phyloP scores from a whole-genome alignment of 1,139 yeast genomes.

The Magnusiomyces paraingens region DNA sequence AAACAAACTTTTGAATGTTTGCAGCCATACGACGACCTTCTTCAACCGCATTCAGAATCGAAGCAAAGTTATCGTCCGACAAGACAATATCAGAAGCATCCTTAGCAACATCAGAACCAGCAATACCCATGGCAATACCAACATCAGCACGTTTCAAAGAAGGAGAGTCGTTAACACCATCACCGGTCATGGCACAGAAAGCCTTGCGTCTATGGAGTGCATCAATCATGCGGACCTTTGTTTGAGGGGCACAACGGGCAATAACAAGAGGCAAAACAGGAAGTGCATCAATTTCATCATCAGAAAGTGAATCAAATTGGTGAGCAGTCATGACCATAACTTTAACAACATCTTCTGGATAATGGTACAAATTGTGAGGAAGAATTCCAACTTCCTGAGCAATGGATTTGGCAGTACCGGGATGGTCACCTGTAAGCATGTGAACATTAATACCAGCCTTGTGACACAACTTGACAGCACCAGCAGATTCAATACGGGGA shows the following conservation, averaged over 20 bases:
- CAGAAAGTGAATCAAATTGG: slow-evolving; percentile 60
- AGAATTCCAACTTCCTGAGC: slow-evolving; percentile 82
- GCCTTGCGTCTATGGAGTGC: slow-evolving; percentile 67
- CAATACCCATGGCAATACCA: slow-evolving; percentile 83
- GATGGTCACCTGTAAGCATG: slow-evolving; percentile 84
- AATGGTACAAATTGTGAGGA: slow-evolving; percentile 62
- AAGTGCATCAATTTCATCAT: slow-evolving; percentile 56
- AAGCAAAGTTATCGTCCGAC: slow-evolving; percentile 71
- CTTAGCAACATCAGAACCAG: slow-evolving; percentile 78
- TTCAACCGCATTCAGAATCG: slow-evolving; percentile 69
- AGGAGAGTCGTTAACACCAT: slow-evolving; percentile 83
- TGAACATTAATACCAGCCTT: slow-evolving; percentile 75
- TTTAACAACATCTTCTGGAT: slow-evolving; percentile 52
- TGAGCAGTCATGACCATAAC: slow-evolving; percentile 73
- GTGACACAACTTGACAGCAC: slow-evolving; percentile 62
- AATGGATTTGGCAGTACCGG: slow-evolving; percentile 74
- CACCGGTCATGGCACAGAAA: slow-evolving; percentile 83
- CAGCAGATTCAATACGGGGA: slow-evolving; percentile 66
- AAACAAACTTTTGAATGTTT: slow-evolving; percentile 75
- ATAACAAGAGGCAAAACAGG: slow-evolving; percentile 73
- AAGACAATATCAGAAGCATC: slow-evolving; percentile 73
- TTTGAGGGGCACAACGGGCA: slow-evolving; percentile 82
- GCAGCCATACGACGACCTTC: slow-evolving; percentile 80
- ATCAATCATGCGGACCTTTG: slow-evolving; percentile 78
- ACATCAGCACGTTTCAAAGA: slow-evolving; percentile 74